Evolutionary conservation across 805 yeast species (phyloP), one percentile per base, ranked within the genome.

Genomic region (Starmerella tilneyi): DNA sequence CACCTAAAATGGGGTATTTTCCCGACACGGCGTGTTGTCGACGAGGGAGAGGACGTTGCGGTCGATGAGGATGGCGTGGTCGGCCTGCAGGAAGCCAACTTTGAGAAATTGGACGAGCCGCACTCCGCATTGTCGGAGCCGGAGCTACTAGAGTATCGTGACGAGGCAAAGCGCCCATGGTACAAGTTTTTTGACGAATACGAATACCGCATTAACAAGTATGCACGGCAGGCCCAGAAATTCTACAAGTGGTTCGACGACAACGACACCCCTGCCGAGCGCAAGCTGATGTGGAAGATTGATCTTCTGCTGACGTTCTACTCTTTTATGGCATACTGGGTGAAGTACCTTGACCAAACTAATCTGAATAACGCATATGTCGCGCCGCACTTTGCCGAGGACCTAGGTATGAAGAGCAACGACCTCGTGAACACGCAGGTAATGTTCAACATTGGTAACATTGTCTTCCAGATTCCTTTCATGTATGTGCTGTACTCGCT

Each of bases 331-430:
- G 76, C 76, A 1, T 79, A 79, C 59, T 81, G 82, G 81, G 74
- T 79, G 44, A 79, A 79, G 56, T 75, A 76, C 43, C 64, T 80
- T 41, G 85, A 80, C 56, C 69, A 70, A 43, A 66, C 74, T 31
- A 80, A 79, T 58, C 64, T 75, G 46, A 69, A 71, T 46, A 76
- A 79, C 56, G 85, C 85, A 1, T 81, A 78, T 56, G 77, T 78
- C 29, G 71, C 80, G 17, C 46, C 47, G 6, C 27, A 40, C 15
- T 47, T 50, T 32, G 43, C 39, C 23, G 37, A 46, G 51, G 78
- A 69, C 37, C 62, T 79, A 30, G 66, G 67, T 4, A 71, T 81
- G 72, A 55, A 67, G 44, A 83, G 82, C 11, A 75, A 78, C 55
- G 84, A 80, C 53, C 67, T 78, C 47, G 61, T 76, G 41, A 65